Percentiles rank a stretch among this genome's conserved stretches.
Conservation (phyloP, 164 flowering plant genomes). For the Saururus chinensis region DNA sequence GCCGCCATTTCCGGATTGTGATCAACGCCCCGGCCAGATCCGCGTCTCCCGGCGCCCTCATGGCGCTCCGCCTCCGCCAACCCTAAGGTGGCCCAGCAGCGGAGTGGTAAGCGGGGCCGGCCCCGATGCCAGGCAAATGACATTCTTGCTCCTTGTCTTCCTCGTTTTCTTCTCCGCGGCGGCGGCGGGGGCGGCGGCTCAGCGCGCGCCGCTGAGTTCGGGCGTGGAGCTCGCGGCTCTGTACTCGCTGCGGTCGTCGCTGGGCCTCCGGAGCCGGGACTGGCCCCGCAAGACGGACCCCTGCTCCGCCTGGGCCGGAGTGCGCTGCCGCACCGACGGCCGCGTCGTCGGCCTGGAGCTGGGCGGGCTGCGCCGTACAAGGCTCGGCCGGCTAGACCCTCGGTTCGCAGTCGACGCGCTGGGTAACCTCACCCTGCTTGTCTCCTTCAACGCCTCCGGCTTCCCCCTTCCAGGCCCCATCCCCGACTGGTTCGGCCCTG, state of each 20-base stretch:
- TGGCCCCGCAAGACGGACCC: conserved; percentile 80
- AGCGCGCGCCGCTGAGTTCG: conserved; percentile 9
- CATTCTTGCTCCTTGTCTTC: conserved; percentile 1
- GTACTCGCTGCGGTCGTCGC: conserved; percentile 55
- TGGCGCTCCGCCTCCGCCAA: no score
- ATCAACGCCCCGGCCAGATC: no score
- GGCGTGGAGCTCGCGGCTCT: conserved; percentile 40
- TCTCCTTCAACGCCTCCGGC: conserved; percentile 50
- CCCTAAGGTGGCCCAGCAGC: no score
- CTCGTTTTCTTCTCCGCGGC: conserved; percentile 8
- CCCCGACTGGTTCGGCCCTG: conserved; percentile 59
- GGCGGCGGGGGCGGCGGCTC: conserved; percentile 11
- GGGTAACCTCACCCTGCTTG: conserved; percentile 38
- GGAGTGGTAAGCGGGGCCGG: not conserved
- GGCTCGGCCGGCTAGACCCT: conserved; percentile 31
- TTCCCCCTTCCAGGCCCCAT: conserved; percentile 59
- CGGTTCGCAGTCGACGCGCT: conserved; percentile 49
- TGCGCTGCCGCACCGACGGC: conserved; percentile 35
- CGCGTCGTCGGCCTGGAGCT: conserved; percentile 39
- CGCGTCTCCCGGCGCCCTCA: not conserved
- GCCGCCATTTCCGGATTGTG: no score
- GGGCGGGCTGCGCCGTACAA: conserved; percentile 52
- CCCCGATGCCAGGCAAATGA: not conserved
- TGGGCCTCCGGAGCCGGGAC: conserved; percentile 64
- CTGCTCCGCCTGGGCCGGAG: conserved; percentile 52